Evolutionary conservation across 2,329 filamentous ascomycete genomes (phyloP).

Genomic region (Coleophoma cylindrospora): DNA sequence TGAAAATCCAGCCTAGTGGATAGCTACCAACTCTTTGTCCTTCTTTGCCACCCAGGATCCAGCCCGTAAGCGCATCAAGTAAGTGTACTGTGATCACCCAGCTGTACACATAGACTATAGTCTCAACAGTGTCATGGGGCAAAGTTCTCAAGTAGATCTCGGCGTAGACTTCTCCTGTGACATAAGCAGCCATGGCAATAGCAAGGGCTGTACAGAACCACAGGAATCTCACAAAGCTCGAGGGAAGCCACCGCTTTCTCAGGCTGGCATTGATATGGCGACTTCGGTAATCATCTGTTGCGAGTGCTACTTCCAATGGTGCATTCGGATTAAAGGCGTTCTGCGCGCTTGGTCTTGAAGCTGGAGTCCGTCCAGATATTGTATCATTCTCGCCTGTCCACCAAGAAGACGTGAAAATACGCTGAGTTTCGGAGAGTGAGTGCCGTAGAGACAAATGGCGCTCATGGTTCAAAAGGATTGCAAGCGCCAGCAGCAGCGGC

Average conservation of each 20-base stretch:
- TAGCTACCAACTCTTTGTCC: conserved; percentile 65
- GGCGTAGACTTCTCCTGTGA: conserved; percentile 64
- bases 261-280: conserved; percentile 14
- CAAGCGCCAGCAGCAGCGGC: conserved; percentile 61
- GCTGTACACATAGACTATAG: conserved; percentile 64
- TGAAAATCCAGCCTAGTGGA: conserved; percentile 67
- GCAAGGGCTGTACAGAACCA: conserved; percentile 64
- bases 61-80: conserved; percentile 59
- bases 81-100: conserved; percentile 65
- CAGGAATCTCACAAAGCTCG: conserved; percentile 63
- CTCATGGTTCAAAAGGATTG: conserved; percentile 58
- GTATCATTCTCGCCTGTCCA: conserved; percentile 53
- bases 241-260: conserved; percentile 48
- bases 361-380: conserved; percentile 33
- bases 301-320: conserved; percentile 23
- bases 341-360: conserved; percentile 30
- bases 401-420: conserved; percentile 62
- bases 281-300: conserved; percentile 13
- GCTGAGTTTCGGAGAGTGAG: conserved; percentile 60
- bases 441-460: conserved; percentile 57
- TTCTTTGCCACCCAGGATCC: conserved; percentile 61
- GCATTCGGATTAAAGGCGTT: conserved; percentile 23
- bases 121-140: conserved; percentile 61
- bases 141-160: conserved; percentile 64
- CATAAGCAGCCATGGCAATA: conserved; percentile 59